Base-by-base conservation (phyloP, 1,284 basidiomycete genomes). In the Leucoagaricus sp. region DNA sequence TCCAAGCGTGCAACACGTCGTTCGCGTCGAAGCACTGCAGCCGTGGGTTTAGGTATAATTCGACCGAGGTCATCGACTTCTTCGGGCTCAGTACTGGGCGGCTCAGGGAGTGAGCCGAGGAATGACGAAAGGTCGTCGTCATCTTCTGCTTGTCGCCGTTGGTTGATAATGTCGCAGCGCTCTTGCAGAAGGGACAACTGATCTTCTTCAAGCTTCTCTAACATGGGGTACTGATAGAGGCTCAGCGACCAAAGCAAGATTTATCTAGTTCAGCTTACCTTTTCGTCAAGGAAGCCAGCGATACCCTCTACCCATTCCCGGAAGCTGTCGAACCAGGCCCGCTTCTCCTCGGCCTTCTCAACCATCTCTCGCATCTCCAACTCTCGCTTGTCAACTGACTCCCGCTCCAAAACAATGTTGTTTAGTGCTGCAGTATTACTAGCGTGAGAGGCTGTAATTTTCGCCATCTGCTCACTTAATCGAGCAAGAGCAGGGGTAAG, bases 281-380 rank as follows among this genome's bases (percentile, higher is more conserved):
- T 98, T 70, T 94, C 93, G 65, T 96, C 94, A 34, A 98, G 75
- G 69, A 98, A 97, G 3, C 81, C 81, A 1, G 93, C 94, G 4
- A 97, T 83, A 63, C 85, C 86, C 69, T 98, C 95, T 0, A 96
- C 78, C 88, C 93, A 96, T 40, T 90, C 88, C 58, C 81, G 81
- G 74, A 98, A 94, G 53, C 86, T 86, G 13, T 78, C 78, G 63
- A 96, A 95, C 93, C 94, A 98, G 42, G 88, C 86, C 46, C 90
- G 78, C 71, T 96, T 96, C 46, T 77, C 80, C 67, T 95, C 94
- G 0, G 93, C 89, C 57, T 80, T 79, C 44, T 81, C 81, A 3
- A 97, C 88, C 78, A 96, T 87, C 26, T 82, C 78, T 13, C 94
- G 81, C 70, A 98, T 78, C 60, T 94, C 92, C 17, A 73, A 74